Evolutionary conservation across 2,329 filamentous ascomycete genomes (phyloP), one percentile per base, ranked within the genome.

Genomic region (Cladosporium sp.): DNA sequence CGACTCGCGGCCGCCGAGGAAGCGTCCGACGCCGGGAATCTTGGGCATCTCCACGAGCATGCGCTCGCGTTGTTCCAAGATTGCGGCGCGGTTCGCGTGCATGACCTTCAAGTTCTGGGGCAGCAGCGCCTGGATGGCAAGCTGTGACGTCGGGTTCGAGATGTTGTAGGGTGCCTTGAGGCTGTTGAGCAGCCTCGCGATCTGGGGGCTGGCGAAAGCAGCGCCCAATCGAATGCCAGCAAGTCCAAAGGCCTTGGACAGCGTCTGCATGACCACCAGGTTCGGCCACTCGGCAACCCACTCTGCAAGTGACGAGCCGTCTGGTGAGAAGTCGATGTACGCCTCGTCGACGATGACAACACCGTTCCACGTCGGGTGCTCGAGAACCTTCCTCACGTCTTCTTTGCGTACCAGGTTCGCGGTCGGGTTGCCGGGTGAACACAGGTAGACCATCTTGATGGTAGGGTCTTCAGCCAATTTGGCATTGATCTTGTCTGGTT

Each of bases 141-240:
- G 77, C 34, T 85, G 83, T 62, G 85, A 90, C 1, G 92, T 96
- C 0, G 89, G 89, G 62, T 85, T 92, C 3, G 89, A 86, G 63
- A 98, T 85, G 72, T 96, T 97, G 75, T 98, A 98, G 0, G 93
- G 93, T 0, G 93, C 92, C 73, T 97, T 97, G 64, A 98, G 78
- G 67, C 80, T 90, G 74, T 98, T 98, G 52, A 98, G 78, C 10
- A 98, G 76, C 13, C 74, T 71, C 2, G 92, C 90, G 57, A 98
- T 85, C 5, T 83, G 78, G 0, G 83, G 77, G 9, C 83, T 81
- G 4, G 88, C 81, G 67, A 96, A 98, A 0, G 89, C 89, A 7
- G 84, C 87, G 43, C 93, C 93, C 1, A 98, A 78, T 13, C 93
- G 80, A 66, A 98, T 95, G 46, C 92, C 93, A 3, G 93, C 93